Evolutionary conservation across 176 grass and related monocot species (phyloP).

Genomic region (Luzula sylvatica): DNA sequence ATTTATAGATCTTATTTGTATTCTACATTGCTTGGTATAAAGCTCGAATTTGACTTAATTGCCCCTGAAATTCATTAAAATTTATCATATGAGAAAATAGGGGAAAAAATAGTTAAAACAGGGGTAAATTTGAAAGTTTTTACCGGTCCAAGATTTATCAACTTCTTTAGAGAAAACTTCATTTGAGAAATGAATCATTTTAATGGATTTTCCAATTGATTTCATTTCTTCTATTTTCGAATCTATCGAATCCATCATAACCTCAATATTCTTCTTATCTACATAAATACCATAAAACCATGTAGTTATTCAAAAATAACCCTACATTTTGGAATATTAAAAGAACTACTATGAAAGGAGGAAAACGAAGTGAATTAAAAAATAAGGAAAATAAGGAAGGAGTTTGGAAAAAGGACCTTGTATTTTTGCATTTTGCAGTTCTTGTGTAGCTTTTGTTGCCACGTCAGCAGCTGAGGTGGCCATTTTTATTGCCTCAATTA

Average conservation of each 20-base stretch:
- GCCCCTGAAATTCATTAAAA: too few species aligned
- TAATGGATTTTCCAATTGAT: slow-evolving; percentile 19
- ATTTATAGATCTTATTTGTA: too few species aligned
- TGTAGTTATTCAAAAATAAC: background rate
- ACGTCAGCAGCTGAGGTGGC: slow-evolving; percentile 58
- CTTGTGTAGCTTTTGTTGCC: slow-evolving; percentile 55
- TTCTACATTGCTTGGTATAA: too few species aligned
- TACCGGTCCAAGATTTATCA: slow-evolving; percentile 3
- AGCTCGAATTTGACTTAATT: too few species aligned
- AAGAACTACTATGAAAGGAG: background rate
- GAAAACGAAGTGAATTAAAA: background rate
- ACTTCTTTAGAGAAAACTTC: background rate
- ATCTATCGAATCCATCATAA: slow-evolving; percentile 20
- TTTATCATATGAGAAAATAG: too few species aligned
- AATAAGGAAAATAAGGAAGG: too few species aligned
- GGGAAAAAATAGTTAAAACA: too few species aligned
- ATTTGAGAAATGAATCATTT: slow-evolving; percentile 5
- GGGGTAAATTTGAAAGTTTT: background rate
- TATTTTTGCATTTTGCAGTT: slow-evolving; percentile 61
- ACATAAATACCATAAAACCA: background rate
- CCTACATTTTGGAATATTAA: background rate
- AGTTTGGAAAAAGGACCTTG: slow-evolving; percentile 42
- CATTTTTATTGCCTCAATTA: slow-evolving; percentile 54
- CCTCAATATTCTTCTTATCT: slow-evolving; percentile 22
- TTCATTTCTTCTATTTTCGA: slow-evolving; percentile 15